Conservation (phyloP, 2,329 filamentous ascomycete species). For the Phyllachora maydis region DNA sequence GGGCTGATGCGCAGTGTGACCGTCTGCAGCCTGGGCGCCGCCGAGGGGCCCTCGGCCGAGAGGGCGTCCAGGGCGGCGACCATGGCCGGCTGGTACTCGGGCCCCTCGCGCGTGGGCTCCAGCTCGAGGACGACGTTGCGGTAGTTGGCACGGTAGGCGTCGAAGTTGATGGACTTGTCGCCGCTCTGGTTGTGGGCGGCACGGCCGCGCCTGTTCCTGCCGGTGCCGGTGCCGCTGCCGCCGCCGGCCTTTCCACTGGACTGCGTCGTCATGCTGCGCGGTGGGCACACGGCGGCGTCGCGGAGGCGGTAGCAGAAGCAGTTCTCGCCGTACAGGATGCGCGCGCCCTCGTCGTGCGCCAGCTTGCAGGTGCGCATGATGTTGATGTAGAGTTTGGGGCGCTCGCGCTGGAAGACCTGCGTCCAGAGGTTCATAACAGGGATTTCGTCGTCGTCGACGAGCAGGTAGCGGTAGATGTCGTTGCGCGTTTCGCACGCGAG, state of each 20-base stretch:
- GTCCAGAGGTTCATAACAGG: constrained; percentile 13
- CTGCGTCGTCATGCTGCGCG: not conserved
- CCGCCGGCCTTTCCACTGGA: constrained; percentile 3
- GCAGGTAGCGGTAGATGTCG: constrained; percentile 11
- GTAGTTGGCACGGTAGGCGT: constrained; percentile 16
- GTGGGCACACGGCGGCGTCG: constrained; percentile 11
- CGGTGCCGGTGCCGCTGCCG: not conserved
- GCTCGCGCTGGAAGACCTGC: constrained; percentile 8
- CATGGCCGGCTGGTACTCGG: constrained; percentile 6
- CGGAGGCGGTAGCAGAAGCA: constrained; percentile 23
- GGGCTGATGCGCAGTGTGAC: constrained; percentile 4
- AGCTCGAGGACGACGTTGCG: constrained; percentile 20
- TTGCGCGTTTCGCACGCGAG: constrained; percentile 12
- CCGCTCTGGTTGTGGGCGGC: constrained; percentile 1
- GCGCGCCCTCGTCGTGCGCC: constrained; percentile 15
- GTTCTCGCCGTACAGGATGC: constrained; percentile 25
- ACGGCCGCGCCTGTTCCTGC: constrained; percentile 1
- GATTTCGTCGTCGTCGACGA: constrained; percentile 11
- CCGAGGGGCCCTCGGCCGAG: not conserved
- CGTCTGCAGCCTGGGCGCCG: constrained; percentile 1
- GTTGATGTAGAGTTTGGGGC: constrained; percentile 10
- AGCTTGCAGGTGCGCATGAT: constrained; percentile 16
- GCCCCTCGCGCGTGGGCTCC: constrained; percentile 16
- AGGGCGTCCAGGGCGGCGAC: constrained; percentile 2
- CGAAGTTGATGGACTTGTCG: constrained; percentile 10